Evolutionary conservation across 106 monocot genomes (phyloP).

Genomic region (Iris macrosiphon): DNA sequence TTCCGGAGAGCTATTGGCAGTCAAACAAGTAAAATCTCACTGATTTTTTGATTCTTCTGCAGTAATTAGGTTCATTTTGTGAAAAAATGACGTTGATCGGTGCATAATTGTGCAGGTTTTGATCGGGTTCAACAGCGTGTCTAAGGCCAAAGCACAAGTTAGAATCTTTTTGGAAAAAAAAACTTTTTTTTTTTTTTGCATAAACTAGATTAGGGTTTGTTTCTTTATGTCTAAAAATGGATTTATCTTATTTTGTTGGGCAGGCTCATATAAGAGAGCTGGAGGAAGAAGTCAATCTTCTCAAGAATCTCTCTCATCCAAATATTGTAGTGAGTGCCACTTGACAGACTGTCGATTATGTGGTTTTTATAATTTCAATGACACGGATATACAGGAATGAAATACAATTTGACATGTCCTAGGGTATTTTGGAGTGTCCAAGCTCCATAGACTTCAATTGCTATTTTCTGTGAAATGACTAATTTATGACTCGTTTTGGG

Average conservation of each 20-base stretch:
- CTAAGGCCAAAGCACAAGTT: conserved; percentile 87
- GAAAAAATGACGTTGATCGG: conserved; percentile 3
- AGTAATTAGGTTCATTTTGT: not conserved
- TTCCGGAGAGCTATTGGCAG: conserved; percentile 82
- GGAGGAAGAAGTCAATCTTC: conserved; percentile 96
- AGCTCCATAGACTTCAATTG: no score
- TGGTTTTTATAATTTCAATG: no score
- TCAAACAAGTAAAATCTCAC: conserved; percentile 64
- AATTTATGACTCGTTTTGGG: not conserved
- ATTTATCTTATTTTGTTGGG: no score
- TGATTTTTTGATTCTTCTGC: no score
- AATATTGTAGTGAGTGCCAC: conserved; percentile 94
- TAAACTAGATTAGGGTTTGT: no score
- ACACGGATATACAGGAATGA: no score
- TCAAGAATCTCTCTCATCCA: conserved; percentile 83
- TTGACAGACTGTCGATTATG: no score
- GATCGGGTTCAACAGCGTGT: conserved; percentile 66
- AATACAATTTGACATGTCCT: no score
- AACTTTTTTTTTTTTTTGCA: not conserved
- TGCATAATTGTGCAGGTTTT: conserved; percentile 52
- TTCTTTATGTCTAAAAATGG: no score
- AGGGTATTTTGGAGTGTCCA: no score
- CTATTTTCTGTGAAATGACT: not conserved
- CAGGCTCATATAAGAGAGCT: conserved; percentile 87
- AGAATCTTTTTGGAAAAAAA: conserved; percentile 21